Conservation (phyloP, 2,329 filamentous ascomycete species). For the Penicillium frequentans region DNA sequence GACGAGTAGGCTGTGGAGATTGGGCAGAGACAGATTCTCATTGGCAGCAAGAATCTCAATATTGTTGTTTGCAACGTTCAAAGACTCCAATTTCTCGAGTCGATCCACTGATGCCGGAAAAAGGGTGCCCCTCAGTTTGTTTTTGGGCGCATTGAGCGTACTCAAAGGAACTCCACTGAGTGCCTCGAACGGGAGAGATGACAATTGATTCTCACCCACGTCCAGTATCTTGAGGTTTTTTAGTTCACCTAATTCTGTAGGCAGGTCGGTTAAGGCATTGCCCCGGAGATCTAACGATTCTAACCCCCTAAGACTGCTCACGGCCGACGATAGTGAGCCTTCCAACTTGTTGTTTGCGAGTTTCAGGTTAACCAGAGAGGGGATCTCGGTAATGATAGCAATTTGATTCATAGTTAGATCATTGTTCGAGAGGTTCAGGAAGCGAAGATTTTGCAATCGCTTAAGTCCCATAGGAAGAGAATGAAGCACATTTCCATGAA, state of each 20-base stretch:
- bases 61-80: slow-evolving; percentile 78
- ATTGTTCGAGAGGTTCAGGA: slow-evolving; percentile 83
- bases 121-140: slow-evolving; percentile 71
- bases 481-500: slow-evolving; percentile 80
- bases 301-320: slow-evolving; percentile 66
- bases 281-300: slow-evolving; percentile 79
- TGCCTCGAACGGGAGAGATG: slow-evolving; percentile 67
- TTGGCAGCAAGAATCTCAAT: slow-evolving; percentile 55
- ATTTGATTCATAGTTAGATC: slow-evolving; percentile 71
- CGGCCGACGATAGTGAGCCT: slow-evolving; percentile 64
- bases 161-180: slow-evolving; percentile 68
- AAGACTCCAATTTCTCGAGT: slow-evolving; percentile 65
- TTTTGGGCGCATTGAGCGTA: slow-evolving; percentile 74
- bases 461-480: slow-evolving; percentile 74
- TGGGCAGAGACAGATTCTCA: slow-evolving; percentile 63
- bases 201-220: slow-evolving; percentile 75
- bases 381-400: slow-evolving; percentile 71
- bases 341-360: slow-evolving; percentile 75
- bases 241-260: slow-evolving; percentile 66
- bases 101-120: slow-evolving; percentile 62
- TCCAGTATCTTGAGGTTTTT: slow-evolving; percentile 72
- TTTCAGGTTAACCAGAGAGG: slow-evolving; percentile 73
- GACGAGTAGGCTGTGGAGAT: slow-evolving; percentile 71
- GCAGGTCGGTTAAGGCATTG: slow-evolving; percentile 74
- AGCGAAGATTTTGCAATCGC: slow-evolving; percentile 70